phyloP scores from a whole-genome alignment of 176 grass and related monocot genomes.

The Hyparrhenia diplandra region DNA sequence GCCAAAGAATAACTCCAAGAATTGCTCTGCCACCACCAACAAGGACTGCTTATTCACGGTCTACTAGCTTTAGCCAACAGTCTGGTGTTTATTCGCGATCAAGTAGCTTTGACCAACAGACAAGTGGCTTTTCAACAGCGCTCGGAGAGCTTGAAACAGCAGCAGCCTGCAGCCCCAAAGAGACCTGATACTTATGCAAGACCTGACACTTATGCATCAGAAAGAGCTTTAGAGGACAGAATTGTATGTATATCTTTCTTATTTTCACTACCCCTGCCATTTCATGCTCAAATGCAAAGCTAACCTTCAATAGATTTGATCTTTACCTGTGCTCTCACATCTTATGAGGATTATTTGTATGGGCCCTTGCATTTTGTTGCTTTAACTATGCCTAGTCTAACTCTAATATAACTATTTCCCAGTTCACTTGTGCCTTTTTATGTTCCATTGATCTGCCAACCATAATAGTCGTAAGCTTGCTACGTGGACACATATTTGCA shows the following conservation, averaged over 20 bases:
- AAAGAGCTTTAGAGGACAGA: conserved; percentile 64
- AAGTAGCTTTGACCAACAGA: conserved; percentile 61
- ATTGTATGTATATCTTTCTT: conserved; percentile 38
- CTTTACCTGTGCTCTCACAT: background rate
- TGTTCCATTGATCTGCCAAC: conserved; percentile 14
- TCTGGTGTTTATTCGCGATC: conserved; percentile 68
- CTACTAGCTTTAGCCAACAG: conserved; percentile 64
- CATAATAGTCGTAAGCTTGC: background rate
- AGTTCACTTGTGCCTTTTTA: background rate
- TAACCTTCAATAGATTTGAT: background rate
- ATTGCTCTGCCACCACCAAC: conserved; percentile 59
- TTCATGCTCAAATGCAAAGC: background rate
- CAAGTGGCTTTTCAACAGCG: conserved; percentile 35
- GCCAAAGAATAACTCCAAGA: conserved; percentile 60
- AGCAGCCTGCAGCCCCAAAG: conserved; percentile 37
- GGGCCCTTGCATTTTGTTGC: background rate
- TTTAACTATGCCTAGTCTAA: conserved; percentile 1
- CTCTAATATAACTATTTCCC: background rate
- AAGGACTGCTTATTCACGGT: conserved; percentile 60
- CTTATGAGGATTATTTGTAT: background rate
- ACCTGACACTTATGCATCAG: conserved; percentile 37
- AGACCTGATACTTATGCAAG: conserved; percentile 29
- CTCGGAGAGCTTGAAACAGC: conserved; percentile 41
- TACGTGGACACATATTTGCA: background rate
- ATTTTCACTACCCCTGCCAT: background rate